Conservation (phyloP, 2,329 filamentous ascomycete genomes). For the Aquanectria penicillioides region DNA sequence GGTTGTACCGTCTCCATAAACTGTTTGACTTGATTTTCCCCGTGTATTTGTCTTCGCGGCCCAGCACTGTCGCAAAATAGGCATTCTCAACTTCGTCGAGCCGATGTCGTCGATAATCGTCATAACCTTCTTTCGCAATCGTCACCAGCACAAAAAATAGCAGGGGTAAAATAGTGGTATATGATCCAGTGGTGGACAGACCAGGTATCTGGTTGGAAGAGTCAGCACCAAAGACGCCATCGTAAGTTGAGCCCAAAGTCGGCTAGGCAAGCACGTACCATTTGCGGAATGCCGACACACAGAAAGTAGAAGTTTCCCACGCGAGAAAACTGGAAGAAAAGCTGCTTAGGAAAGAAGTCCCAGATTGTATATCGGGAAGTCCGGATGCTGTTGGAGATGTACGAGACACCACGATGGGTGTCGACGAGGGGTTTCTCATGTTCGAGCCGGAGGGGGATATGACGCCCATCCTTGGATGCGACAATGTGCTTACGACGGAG, state of each 20-base stretch:
- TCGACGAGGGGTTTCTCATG: constrained; percentile 56
- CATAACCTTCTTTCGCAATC: constrained; percentile 86
- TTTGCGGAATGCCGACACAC: constrained; percentile 84
- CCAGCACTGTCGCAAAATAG: constrained; percentile 57
- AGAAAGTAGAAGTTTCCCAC: constrained; percentile 90
- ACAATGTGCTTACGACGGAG: constrained; percentile 74
- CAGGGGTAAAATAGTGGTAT: constrained; percentile 78
- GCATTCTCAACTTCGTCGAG: constrained; percentile 85
- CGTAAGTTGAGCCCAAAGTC: not conserved
- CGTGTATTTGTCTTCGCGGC: constrained; percentile 48
- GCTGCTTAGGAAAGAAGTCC: constrained; percentile 86
- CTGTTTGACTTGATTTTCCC: constrained; percentile 38
- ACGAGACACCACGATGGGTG: constrained; percentile 59
- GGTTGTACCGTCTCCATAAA: constrained; percentile 44
- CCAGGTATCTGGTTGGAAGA: constrained; percentile 63
- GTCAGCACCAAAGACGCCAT: constrained; percentile 23
- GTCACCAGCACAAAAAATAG: constrained; percentile 83
- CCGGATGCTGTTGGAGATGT: constrained; percentile 73
- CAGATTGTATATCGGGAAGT: constrained; percentile 85
- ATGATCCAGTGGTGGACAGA: constrained; percentile 78
- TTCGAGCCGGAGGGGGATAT: constrained; percentile 55
- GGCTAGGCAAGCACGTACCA: constrained; percentile 49
- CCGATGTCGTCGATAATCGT: constrained; percentile 82
- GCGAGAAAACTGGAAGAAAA: constrained; percentile 87
- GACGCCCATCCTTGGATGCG: constrained; percentile 76